These are phyloP conservation scores for Venturia oleaginea DNA, from an alignment of 2,329 filamentous ascomycete species.

Conservation along the genomic window DNA sequence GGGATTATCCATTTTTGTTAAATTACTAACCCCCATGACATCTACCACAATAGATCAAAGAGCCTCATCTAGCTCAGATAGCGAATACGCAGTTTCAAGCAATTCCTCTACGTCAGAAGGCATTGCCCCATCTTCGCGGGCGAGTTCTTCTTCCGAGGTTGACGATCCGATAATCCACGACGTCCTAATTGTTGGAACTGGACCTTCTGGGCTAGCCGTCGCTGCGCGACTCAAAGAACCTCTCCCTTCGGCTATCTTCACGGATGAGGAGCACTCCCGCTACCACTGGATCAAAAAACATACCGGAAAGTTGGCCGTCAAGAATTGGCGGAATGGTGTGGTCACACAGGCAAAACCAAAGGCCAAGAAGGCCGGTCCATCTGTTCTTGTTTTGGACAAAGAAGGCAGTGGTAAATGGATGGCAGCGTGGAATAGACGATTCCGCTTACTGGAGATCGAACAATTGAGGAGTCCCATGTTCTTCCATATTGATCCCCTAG, in stretches of 20 bases:
- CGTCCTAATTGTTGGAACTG: constrained; percentile 51
- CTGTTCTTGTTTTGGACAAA: constrained; percentile 59
- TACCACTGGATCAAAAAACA: constrained; percentile 69
- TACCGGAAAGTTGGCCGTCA: constrained; percentile 49
- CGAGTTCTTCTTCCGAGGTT: not conserved
- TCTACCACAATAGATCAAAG: not conserved
- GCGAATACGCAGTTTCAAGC: not conserved
- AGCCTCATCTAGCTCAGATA: not conserved
- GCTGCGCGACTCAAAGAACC: constrained; percentile 49
- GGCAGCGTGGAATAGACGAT: constrained; percentile 60
- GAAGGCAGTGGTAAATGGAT: constrained; percentile 54
- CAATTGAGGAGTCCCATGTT: constrained; percentile 74
- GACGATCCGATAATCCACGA: constrained; percentile 40
- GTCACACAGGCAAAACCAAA: constrained; percentile 19
- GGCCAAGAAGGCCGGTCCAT: constrained; percentile 22
- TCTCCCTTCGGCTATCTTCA: constrained; percentile 53
- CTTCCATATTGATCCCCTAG: constrained; percentile 69
- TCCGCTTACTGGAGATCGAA: constrained; percentile 58
- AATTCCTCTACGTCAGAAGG: not conserved
- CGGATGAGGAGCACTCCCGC: constrained; percentile 37
- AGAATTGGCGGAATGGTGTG: constrained; percentile 38
- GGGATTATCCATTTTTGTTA: not conserved
- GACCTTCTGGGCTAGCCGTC: constrained; percentile 54
- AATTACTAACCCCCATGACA: not conserved
- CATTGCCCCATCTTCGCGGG: not conserved